Base-by-base conservation (phyloP, 345 rosid species). In the Excoecaria agallocha region DNA sequence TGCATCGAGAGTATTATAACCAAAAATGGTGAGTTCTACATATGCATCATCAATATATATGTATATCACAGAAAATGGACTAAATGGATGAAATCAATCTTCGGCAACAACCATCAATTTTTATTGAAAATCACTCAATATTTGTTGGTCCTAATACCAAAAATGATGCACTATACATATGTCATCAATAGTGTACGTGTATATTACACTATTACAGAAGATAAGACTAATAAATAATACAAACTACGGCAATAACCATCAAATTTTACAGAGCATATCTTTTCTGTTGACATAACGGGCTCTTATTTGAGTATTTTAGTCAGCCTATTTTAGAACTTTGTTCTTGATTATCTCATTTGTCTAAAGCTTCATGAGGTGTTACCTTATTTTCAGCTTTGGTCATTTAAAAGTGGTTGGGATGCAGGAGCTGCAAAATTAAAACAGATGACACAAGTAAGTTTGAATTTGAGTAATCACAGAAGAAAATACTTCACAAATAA, bases 391-490 rank as follows among this genome's bases (percentile, higher is more conserved):
- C 73, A 73, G 57, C 77, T 81, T 71, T 48, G 79, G 30, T 77
- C 78, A 4, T 66, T 70, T 22, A 79, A 68, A 37, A 84, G 84
- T 67, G 86, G 86, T 50, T 46, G 79, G 19, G 81, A 59, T 51
- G 71, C 79, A 12, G 75, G 50, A 71, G 72, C 86, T 84, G 79
- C 70, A 71, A 66, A 76, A 61, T 48, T 57, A 74, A 74, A 15
- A 16, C n/a, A 57, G 4, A 71, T 6, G 3, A 64, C n/a, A 48
- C 30, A 57, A 25, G 43, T 2, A 38, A 52, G 63, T 43, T 48
- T 45, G 67, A 61, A 60, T 39, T 12, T 12, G 54, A 10, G n/a
- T 46, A 67, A 37, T 6, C 13, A 57, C 2, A 48, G 19, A 48
- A 37, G 48, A 9, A 48, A 46, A 13, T 48, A 12, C 35, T 24